phyloP scores from a whole-genome alignment of 164 flowering plant genomes.

The Aristolochia californica region DNA sequence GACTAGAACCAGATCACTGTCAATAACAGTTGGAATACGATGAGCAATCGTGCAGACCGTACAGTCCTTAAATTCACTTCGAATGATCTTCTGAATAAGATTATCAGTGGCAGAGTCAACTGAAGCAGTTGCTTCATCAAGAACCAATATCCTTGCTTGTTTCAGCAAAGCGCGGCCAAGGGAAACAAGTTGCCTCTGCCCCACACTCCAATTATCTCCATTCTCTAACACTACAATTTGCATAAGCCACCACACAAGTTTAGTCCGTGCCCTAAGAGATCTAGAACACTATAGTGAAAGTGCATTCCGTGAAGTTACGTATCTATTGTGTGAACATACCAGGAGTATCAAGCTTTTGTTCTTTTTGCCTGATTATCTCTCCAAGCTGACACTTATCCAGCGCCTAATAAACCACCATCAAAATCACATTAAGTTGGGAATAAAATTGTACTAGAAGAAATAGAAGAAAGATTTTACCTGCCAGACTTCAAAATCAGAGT shows the following conservation, averaged over 20 bases:
- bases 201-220: slow-evolving; percentile 99
- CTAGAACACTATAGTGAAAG: too few relatives aligned
- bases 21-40: slow-evolving; percentile 95
- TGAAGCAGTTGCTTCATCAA: slow-evolving; percentile 97
- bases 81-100: slow-evolving; percentile 82
- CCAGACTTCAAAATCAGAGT: slow-evolving; percentile 80
- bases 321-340: slow-evolving; percentile 28
- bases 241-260: background rate
- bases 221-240: slow-evolving; percentile 66
- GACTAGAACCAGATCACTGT: slow-evolving; percentile 92
- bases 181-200: slow-evolving; percentile 92
- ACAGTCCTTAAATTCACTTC: slow-evolving; percentile 42
- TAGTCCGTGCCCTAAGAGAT: background rate
- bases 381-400: slow-evolving; percentile 96
- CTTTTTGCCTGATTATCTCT: slow-evolving; percentile 61
- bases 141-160: slow-evolving; percentile 83
- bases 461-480: slow-evolving; percentile 39
- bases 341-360: slow-evolving; percentile 75
- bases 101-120: slow-evolving; percentile 96
- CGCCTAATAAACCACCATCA: slow-evolving; percentile 43
- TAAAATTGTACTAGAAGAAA: background rate
- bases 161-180: slow-evolving; percentile 87
- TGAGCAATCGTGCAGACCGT: slow-evolving; percentile 95
- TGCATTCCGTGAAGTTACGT: background rate
- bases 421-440: slow-evolving; percentile 1